Evolutionary conservation across 352 stramenopile species (phyloP), one percentile per base, ranked within the genome.

Genomic region (Phytophthora capsici): DNA sequence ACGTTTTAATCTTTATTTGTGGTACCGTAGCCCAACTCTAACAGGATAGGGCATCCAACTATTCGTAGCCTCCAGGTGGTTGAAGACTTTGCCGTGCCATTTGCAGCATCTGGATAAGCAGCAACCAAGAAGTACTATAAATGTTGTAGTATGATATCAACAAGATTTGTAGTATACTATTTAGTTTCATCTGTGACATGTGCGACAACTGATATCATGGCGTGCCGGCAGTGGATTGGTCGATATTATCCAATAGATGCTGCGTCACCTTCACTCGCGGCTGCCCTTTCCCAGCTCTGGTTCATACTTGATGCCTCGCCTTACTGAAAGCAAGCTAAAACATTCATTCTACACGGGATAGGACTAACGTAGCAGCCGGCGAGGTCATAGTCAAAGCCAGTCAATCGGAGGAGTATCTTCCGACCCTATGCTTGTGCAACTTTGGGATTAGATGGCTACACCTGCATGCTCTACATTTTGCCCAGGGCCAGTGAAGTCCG

Each of bases 321-420:
- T 30, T 70, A 61, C 22, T 61, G 16, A 56, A 16, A 34, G 10
- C 48, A 37, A 47, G 48, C 63, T 13, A 17, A 72, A 67, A 72
- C 46, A n/a, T 46, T 7, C 64, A 72, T 72, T 72, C 50, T 30
- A 48, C 3, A 26, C 8, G 23, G 32, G 53, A 0, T 62, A 62
- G 44, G 49, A n/a, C 48, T 53, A 63, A 36, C 23, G 44, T 58
- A 47, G 46, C 52, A 62, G 56, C 48, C 41, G 56, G 16, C 32
- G 16, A 6, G 3, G 8, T 49, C n/a, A 68, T 67, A 72, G 50
- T 68, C 57, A 46, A 23, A 44, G 14, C 52, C 57, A 68, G 63
- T 63, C 63, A 68, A 72, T 63, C 36, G 20, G 25, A 63, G 51
- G 37, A 50, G 54, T 57, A 67, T 67, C 63, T 71, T 71, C 63